These are phyloP conservation scores for Apiosordaria backusii DNA, from an alignment of 495 filamentous ascomycete genomes.

Conservation along the genomic window DNA sequence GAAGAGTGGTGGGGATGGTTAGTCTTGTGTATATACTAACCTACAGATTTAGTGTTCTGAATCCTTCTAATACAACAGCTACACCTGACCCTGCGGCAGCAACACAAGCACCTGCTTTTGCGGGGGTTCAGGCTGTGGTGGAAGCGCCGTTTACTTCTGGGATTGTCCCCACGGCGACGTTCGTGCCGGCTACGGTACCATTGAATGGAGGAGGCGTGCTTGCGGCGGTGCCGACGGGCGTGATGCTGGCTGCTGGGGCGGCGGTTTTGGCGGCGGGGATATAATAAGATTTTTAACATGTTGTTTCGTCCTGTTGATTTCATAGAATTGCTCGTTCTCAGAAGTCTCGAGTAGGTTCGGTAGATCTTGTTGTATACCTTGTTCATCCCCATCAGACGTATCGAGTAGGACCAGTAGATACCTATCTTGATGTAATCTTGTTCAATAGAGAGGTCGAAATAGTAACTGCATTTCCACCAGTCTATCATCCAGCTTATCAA, in stretches of 20 bases:
- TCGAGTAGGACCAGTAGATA: too few relatives aligned
- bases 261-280: slow-evolving; percentile 13
- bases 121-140: slow-evolving; percentile 22
- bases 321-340: too few relatives aligned
- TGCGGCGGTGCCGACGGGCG: slow-evolving; percentile 7
- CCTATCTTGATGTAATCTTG: too few relatives aligned
- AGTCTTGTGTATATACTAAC: not conserved
- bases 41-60: slow-evolving; percentile 28
- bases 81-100: slow-evolving; percentile 29
- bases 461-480: too few relatives aligned
- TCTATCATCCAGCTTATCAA: too few relatives aligned
- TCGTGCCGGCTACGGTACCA: slow-evolving; percentile 32
- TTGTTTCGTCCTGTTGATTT: too few relatives aligned
- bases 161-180: slow-evolving; percentile 37
- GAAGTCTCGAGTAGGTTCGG: too few relatives aligned
- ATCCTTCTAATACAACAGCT: slow-evolving; percentile 31
- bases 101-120: slow-evolving; percentile 39
- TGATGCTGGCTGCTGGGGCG: slow-evolving; percentile 11
- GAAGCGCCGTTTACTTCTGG: slow-evolving; percentile 42
- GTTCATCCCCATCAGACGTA: too few relatives aligned
- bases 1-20: not conserved
- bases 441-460: too few relatives aligned
- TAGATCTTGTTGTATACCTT: too few relatives aligned
- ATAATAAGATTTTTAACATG: too few relatives aligned
- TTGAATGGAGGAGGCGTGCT: slow-evolving; percentile 14